Evolutionary conservation across 164 flowering plant species (phyloP), one percentile per base, ranked within the genome.

Genomic region (Vitis cinerea): DNA sequence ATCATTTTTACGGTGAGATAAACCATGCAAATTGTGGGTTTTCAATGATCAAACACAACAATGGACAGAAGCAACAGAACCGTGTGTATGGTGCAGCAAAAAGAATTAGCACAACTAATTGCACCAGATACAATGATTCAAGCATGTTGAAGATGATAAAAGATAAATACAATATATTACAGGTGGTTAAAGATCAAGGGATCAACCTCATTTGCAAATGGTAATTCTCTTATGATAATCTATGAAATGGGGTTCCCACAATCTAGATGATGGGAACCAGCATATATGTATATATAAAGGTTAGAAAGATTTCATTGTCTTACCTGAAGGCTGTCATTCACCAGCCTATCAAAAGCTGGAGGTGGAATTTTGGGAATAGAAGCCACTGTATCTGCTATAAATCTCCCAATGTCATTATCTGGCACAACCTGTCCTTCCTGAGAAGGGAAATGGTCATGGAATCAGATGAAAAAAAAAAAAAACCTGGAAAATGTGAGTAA

Each of bases 281-380:
- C 59, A 55, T 12, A 10, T 61, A 17, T 4, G 0, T 37, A 37
- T 37, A 37, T 37, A 37, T 37, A 37, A 37, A 37, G 44, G 44
- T 37, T 3, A 37, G 44, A 37, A 37, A 37, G 44, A 37, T 37
- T 37, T 37, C 44, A 37, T 37, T 3, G 44, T 27, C 65, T 59
- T 82, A 93, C 99, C 97, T 95, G 98, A 44, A 93, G 73, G 65
- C 81, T 86, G 73, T 91, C 94, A 83, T 95, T 93, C 51, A 93
- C 83, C 54, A 91, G 96, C 84, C 88, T 95, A 78, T 95, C 96
- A 66, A 95, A 90, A 61, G 83, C 87, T 44, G 84, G 64, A 16
- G 97, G 85, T 44, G 93, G 71, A 10, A 93, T 69, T 80, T 89
- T 93, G 10, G 99, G 99, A 63, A 95, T 71, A 9, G 96, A 86